A percentile compares a stretch with the other conserved stretches of the same genome.
These are phyloP conservation scores for Skeletonema tropicum DNA, from an alignment of 108 stramenopile species.

Conservation along the genomic window DNA sequence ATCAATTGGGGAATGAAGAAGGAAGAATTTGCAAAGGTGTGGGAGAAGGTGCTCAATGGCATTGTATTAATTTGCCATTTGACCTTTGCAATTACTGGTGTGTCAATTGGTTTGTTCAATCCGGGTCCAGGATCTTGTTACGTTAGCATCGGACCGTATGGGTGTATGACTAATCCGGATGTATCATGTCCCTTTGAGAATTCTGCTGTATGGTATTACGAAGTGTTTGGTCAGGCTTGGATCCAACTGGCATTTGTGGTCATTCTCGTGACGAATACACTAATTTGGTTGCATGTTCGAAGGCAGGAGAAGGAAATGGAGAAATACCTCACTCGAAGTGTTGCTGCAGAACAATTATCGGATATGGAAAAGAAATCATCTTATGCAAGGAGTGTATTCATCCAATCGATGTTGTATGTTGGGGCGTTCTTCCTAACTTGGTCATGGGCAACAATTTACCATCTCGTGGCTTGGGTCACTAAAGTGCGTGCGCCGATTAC, in stretches of 20 bases:
- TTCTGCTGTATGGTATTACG: background rate
- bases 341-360: too few species aligned
- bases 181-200: too few species aligned
- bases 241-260: conserved; percentile 9
- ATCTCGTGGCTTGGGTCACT: too few species aligned
- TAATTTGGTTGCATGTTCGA: background rate
- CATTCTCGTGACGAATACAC: background rate
- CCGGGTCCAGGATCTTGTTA: background rate
- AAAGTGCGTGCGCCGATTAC: too few species aligned
- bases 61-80: background rate
- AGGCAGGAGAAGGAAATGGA: too few species aligned
- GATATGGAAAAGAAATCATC: too few species aligned
- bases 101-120: background rate
- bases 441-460: too few species aligned
- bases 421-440: background rate
- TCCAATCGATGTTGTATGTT: background rate
- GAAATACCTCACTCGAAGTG: too few species aligned
- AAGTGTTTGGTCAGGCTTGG: conserved; percentile 4
- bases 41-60: conserved; percentile 1
- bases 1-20: too few species aligned
- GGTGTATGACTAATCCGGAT: too few species aligned
- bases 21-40: background rate
- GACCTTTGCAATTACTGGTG: conserved; percentile 6
- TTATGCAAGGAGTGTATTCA: too few species aligned
- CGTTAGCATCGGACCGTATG: background rate